Percentiles rank a stretch among this genome's conserved stretches.
phyloP scores from a whole-genome alignment of 805 yeast species.

The Candida manassasensis region DNA sequence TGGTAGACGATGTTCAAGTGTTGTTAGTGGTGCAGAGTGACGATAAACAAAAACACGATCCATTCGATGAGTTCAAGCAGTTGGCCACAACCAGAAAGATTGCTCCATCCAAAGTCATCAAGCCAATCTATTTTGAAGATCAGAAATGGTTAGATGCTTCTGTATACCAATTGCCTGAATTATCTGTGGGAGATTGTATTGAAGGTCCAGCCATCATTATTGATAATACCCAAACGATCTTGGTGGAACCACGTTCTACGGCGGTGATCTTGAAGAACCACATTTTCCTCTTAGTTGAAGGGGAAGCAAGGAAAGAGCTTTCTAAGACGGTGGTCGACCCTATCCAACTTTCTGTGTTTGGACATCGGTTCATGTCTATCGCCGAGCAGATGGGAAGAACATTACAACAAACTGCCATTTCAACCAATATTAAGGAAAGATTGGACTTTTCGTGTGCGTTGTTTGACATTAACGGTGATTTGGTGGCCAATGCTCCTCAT shows the following conservation, averaged over 20 bases:
- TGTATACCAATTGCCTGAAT: slow-evolving; percentile 18
- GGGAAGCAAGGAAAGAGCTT: slow-evolving; percentile 17
- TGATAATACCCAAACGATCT: slow-evolving; percentile 29
- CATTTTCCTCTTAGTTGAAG: slow-evolving; percentile 27
- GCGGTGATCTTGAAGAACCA: slow-evolving; percentile 27
- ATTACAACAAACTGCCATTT: slow-evolving; percentile 41
- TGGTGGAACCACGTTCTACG: slow-evolving; percentile 28
- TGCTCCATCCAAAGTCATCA: slow-evolving; percentile 5
- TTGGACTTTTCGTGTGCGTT: slow-evolving; percentile 44
- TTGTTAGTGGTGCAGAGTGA: slow-evolving; percentile 59
- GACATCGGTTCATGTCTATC: slow-evolving; percentile 37
- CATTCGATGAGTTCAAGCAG: slow-evolving; percentile 34
- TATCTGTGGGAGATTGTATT: slow-evolving; percentile 19
- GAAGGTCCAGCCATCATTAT: slow-evolving; percentile 31
- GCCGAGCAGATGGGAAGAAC: slow-evolving; percentile 44
- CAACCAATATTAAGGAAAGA: slow-evolving; percentile 42
- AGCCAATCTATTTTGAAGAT: slow-evolving; percentile 24
- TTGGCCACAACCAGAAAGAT: slow-evolving; percentile 12
- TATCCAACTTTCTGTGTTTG: slow-evolving; percentile 36
- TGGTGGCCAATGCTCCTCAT: slow-evolving; percentile 45
- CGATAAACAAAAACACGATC: slow-evolving; percentile 46
- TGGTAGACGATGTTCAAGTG: slow-evolving; percentile 37
- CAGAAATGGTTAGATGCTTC: slow-evolving; percentile 25
- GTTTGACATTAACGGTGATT: slow-evolving; percentile 37
- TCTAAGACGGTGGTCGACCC: slow-evolving; percentile 29